These are phyloP conservation scores for Chrysanthemum seticuspe DNA, from an alignment of 129 eudicot genomes.

Conservation along the genomic window DNA sequence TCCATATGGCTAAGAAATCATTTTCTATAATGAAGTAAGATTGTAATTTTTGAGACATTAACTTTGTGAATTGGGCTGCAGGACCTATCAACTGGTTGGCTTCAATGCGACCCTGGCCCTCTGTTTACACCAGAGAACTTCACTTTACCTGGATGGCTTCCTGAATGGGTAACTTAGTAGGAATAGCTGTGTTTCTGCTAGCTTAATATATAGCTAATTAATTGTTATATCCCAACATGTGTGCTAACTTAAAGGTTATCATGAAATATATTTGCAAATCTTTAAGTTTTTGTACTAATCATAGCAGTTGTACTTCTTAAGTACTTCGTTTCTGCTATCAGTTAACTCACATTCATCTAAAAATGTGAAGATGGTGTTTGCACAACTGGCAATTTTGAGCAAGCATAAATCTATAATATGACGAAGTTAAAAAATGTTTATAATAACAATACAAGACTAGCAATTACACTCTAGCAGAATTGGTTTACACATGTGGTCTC, in stretches of 20 bases:
- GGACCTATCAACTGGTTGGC: conserved; percentile 98
- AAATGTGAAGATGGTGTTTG: not conserved
- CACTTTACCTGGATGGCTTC: conserved; percentile 65
- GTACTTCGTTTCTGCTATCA: not conserved
- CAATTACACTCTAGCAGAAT: too few species aligned
- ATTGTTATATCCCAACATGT: not conserved
- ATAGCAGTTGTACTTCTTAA: not conserved
- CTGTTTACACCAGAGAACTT: conserved; percentile 68
- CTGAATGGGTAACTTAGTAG: conserved; percentile 61
- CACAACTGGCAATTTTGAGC: conserved; percentile 2
- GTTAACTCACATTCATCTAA: not conserved
- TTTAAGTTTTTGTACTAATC: not conserved
- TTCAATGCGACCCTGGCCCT: conserved; percentile 91
- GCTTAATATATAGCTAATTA: not conserved
- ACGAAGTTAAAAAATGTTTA: too few species aligned
- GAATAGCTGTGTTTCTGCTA: not conserved
- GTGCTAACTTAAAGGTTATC: conserved; percentile 10
- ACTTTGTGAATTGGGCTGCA: conserved; percentile 31
- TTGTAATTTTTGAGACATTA: conserved; percentile 12
- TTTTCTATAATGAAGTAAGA: not conserved
- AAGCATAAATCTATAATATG: not conserved
- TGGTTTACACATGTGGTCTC: not conserved
- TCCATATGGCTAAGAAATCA: conserved; percentile 9
- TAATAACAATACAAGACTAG: too few species aligned
- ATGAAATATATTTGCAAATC: not conserved